Evolutionary conservation across 2,329 filamentous ascomycete genomes (phyloP).

Genomic region (Apiospora aurea): DNA sequence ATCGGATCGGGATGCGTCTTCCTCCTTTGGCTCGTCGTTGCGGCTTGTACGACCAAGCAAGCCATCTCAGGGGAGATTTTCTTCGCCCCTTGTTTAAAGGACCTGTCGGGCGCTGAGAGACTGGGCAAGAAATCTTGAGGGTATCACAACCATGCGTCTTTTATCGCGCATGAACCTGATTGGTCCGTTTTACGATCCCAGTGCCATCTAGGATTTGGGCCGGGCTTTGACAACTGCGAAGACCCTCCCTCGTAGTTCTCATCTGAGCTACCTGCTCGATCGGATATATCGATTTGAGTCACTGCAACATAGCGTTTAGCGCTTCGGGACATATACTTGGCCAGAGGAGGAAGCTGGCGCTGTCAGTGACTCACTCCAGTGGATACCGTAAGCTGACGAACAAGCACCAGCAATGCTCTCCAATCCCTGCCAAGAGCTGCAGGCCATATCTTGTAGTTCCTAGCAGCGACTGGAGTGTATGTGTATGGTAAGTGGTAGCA

Average conservation of each 20-base stretch:
- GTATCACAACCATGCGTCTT: not conserved
- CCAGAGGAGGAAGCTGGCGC: not conserved
- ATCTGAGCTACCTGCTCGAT: not conserved
- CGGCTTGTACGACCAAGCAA: slow-evolving; percentile 46
- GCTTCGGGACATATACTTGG: not conserved
- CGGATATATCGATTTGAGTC: not conserved
- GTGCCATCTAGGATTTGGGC: not conserved
- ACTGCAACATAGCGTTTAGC: not conserved
- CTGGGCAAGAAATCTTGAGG: not conserved
- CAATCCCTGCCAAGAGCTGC: not conserved
- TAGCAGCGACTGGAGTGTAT: not conserved
- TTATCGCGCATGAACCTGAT: not conserved
- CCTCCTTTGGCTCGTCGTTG: slow-evolving; percentile 52
- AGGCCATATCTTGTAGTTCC: not conserved
- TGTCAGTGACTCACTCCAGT: slow-evolving; percentile 8
- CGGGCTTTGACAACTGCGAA: too few relatives aligned
- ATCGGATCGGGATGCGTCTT: slow-evolving; percentile 51
- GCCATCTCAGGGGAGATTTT: slow-evolving; percentile 52
- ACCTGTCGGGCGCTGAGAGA: slow-evolving; percentile 2
- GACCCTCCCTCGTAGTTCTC: too few relatives aligned
- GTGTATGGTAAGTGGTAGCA: not conserved
- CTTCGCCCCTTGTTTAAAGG: slow-evolving; percentile 51
- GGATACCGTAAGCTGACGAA: not conserved
- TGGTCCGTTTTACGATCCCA: not conserved
- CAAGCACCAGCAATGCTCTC: not conserved